Base-by-base conservation (phyloP, 73 alveolate species). In the Paramecium caudatum region DNA sequence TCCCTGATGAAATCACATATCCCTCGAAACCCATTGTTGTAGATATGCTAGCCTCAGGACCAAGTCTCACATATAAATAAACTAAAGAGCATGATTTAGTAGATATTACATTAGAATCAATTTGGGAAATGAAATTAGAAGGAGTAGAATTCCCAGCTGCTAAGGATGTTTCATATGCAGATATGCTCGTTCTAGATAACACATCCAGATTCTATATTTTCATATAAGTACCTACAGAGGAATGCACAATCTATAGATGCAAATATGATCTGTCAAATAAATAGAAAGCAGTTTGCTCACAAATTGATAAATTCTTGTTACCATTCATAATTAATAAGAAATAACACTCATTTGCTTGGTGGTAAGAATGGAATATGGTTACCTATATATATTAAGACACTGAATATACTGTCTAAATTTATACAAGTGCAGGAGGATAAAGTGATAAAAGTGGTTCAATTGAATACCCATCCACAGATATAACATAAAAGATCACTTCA, bases 11-110 rank as follows among this genome's bases (percentile, higher is more conserved):
- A 19, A 37, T 74, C 7, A 15, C 19, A 8, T 55, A 55, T 27
- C 88, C 88, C 3, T 7, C 62, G 7, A 37, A 74, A 37, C 65
- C 69, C n/a, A 43, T 74, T 0, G 43, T 45, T 10, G 47, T 74
- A 0, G 68, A 74, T 16, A 5, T 45, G 32, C 16, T 74, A 37
- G 88, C 88, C 6, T 74, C 88, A 2, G 88, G 88, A n/a, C 88
- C 88, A 5, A 74, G 47, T 43, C 47, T 74, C 13, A 41, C 7
- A 8, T 74, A 74, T 74, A 16, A 9, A 21, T 6, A 36, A 27
- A 1, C 17, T 10, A 41, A 25, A 8, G 39, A 65, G 4, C 27
- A 30, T 36, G 12, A 36, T 8, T 7, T 17, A 25, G 83, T 65
- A 0, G 83, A 33, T 13, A 0, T 65, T 6, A 12, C 55, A 5